Percentiles rank a stretch among this genome's conserved stretches.
Conservation (phyloP, 2,329 filamentous ascomycete species). For the Pseudocercospora crystallina region DNA sequence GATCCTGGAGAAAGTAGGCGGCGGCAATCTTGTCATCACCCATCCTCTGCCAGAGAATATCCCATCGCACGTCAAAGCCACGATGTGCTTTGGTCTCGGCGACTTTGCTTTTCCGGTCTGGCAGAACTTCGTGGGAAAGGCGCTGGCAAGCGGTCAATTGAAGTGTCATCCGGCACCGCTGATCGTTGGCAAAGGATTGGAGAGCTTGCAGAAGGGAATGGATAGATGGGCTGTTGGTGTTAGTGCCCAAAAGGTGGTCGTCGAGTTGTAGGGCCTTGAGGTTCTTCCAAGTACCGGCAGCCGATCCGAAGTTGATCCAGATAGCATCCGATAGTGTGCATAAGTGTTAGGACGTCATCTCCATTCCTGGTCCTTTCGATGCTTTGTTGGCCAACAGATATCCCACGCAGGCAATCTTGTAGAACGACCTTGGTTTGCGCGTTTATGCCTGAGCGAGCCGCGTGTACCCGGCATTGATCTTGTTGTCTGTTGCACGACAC, state of each 20-base stretch:
- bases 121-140: slow-evolving; percentile 14
- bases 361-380: too few species aligned
- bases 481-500: slow-evolving; percentile 10
- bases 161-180: slow-evolving; percentile 4
- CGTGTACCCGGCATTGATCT: background rate
- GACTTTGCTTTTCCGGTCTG: slow-evolving; percentile 11
- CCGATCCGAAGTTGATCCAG: slow-evolving; percentile 10
- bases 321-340: background rate
- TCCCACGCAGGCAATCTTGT: too few species aligned
- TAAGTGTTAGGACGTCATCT: too few species aligned
- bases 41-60: slow-evolving; percentile 4
- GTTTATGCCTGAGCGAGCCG: background rate
- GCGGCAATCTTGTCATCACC: slow-evolving; percentile 3
- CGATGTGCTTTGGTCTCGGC: slow-evolving; percentile 4
- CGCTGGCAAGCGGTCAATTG: background rate
- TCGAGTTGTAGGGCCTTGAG: slow-evolving; percentile 1
- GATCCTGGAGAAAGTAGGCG: slow-evolving; percentile 6
- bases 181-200: slow-evolving; percentile 4
- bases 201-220: slow-evolving; percentile 1
- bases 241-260: slow-evolving; percentile 14
- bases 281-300: slow-evolving; percentile 6
- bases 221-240: slow-evolving; percentile 4
- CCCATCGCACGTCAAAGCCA: slow-evolving; percentile 3
- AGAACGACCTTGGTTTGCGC: background rate
- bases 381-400: too few species aligned